Evolutionary conservation across 495 filamentous ascomycete species (phyloP), one percentile per base, ranked within the genome.

Genomic region (Friedmanniomyces simplex): DNA sequence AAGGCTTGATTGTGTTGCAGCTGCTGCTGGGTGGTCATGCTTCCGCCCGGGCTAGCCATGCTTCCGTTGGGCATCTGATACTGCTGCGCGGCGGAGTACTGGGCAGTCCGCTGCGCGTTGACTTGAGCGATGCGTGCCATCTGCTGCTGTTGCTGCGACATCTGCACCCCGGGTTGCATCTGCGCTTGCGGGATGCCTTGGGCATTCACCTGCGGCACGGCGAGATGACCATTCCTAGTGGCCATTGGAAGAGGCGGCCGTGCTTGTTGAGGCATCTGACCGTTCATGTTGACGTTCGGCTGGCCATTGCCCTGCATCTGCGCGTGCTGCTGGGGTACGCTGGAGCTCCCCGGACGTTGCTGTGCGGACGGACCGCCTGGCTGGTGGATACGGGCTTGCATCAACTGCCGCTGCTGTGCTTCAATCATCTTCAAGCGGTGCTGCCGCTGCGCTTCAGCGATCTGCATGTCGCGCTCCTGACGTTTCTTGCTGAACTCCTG

Each of bases 401-500:
- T 13, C 28, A 59, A n/a, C 21, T 64, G 58, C 30, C 55, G 26
- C 47, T 63, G 57, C 65, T 81, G 78, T 54, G 77, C 73, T 43
- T 77, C 75, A 53, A 79, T 72, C 69, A 79, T 72, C 64, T 88
- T 84, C 64, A 82, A 77, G 22, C 82, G 79, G 57, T 86, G 81
- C 28, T 80, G 75, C 60, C 82, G 78, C 71, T 88, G 82, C 63
- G 82, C 80, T 71, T 95, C 88, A 42, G 80, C 79, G 45, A 87
- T 68, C 58, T 87, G 87, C 63, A 87, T 70, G 55, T 96, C 91
- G 32, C 85, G 81, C 55, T 96, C 90, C 67, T 84, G 82, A 67
- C 91, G 89, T 64, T 95, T 76, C 28, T 87, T 79, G 66, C 89
- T 95, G 65, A 95, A 91, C 51, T 95, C 88, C 61, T 87, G 82